Evolutionary conservation across 768 basidiomycete species (phyloP), one percentile per base, ranked within the genome.

Genomic region (Pleurotus citrinopileatus): DNA sequence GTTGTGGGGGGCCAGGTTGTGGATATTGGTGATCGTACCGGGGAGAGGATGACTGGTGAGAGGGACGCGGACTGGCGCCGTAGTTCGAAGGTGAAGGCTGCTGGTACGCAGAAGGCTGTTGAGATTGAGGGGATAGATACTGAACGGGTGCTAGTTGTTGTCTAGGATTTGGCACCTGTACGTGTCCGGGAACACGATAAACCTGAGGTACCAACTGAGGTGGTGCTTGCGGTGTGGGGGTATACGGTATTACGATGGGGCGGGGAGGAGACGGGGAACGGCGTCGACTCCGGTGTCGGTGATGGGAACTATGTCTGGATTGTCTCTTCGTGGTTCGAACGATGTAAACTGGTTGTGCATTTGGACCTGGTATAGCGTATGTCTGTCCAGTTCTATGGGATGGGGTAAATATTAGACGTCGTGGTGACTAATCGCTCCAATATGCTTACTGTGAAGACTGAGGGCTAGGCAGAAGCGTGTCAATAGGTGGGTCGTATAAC

Each of bases 181-280:
- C 64, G 27, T 62, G 60, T 53, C 59, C 53, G 3, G 43, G 34
- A 7, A 45, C 34, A 12, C 45, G 52, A 19, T 46, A 45, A 17
- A 40, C 53, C 15, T 42, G 43, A 19, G 28, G 55, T 10, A 42
- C 27, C 20, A 42, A 37, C 28, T 53, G 58, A 19, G 28, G 51
- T 20, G 40, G 51, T 20, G 32, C 32, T 34, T 34, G 32, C 9
- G 32, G n/a, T 2, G 32, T 34, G n/a, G 38, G 36, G 9, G 26
- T 34, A 17, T 53, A 29, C 20, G 54, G 52, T 32, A 55, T 53
- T 8, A 25, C 40, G 15, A 19, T 32, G 40, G 50, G 45, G 27
- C 26, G 59, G 13, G 45, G 26, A n/a, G 43, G 52, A n/a, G 53
- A 53, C 26, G 27, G 60, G 6, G 22, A 38, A 26, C 45, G 57